Conservation (phyloP, 108 stramenopile genomes). For the Asterionellopsis glacialis region DNA sequence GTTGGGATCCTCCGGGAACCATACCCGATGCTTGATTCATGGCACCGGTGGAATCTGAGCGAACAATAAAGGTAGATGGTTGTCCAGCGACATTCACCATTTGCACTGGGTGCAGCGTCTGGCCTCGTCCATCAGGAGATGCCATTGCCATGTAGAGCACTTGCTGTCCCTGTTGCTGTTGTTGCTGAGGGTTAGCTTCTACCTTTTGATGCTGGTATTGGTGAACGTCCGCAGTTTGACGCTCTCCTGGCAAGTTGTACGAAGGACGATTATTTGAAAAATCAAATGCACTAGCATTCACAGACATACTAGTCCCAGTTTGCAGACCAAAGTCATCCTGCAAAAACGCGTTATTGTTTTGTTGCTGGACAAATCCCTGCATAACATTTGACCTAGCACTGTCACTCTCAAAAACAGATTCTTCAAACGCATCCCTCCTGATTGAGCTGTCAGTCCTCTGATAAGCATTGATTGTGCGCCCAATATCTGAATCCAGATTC, state of each 20-base stretch:
- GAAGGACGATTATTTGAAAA: background rate
- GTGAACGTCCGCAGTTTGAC: background rate
- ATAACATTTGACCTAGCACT: too few relatives aligned
- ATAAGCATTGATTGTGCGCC: background rate
- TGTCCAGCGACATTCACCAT: slow-evolving; percentile 57
- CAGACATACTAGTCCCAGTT: too few relatives aligned
- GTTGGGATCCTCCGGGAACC: background rate
- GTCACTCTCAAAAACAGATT: too few relatives aligned
- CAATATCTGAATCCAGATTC: background rate
- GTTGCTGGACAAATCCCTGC: background rate
- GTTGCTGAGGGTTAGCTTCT: background rate
- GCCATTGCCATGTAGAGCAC: slow-evolving; percentile 90
- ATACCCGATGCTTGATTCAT: background rate
- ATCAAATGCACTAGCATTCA: background rate
- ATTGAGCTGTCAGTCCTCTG: background rate
- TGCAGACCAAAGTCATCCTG: background rate
- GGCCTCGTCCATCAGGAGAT: slow-evolving; percentile 80
- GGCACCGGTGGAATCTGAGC: slow-evolving; percentile 3
- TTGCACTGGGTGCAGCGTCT: slow-evolving; percentile 74
- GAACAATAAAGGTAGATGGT: slow-evolving; percentile 36
- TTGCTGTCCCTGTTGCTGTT: slow-evolving; percentile 25
- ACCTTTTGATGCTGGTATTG: background rate
- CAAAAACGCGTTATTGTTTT: background rate
- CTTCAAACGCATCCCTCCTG: too few relatives aligned
- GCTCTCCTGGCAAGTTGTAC: background rate